Base-by-base conservation (phyloP, 2,329 filamentous ascomycete species). In the Ramichloridium luteum region DNA sequence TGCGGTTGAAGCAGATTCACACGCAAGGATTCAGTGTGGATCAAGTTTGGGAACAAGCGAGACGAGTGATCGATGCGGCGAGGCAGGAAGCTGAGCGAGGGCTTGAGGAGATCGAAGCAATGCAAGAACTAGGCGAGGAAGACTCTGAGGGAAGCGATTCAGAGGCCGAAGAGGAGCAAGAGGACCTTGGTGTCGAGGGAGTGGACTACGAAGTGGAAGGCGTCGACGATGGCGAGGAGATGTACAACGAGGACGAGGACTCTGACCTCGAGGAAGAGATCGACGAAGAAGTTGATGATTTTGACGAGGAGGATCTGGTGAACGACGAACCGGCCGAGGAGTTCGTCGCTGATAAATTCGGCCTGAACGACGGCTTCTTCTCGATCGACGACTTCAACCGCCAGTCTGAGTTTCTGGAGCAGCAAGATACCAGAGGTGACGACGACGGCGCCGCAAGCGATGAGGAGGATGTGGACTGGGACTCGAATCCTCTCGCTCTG, bases 321-420 rank as follows among this genome's bases (percentile, higher is more conserved):
- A 61, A 66, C 3, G 67, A 68, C 13, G 60, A 65, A 27, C 55
- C 62, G 4, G 56, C 60, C 1, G 68, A 69, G 29, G 69, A 71
- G 23, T 77, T 78, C 37, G 61, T 74, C 6, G 67, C 77, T 45
- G 85, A 96, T 49, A 75, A 76, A 3, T 69, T 90, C 50, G 84
- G 85, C 5, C 72, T 98, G 17, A 96, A 98, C 50, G 90, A 98
- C 51, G 88, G 85, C 4, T 98, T 98, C 62, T 98, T 98, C 61
- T 93, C 84, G 11, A 88, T 98, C 48, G 86, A 96, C 49, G 77
- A 92, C 37, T 98, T 98, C 70, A 98, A 98, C 65, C 83, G 79
- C 53, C 82, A 92, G 53, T 83, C 85, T 2, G 83, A 93, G 49
- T 80, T 79, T 52, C 75, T 94, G 29, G 90, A 98, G 57, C 75